A percentile compares a stretch with the other conserved stretches of the same genome.
Evolutionary conservation across 352 stramenopile species (phyloP).

Genomic region (Phytopythium sindhum): DNA sequence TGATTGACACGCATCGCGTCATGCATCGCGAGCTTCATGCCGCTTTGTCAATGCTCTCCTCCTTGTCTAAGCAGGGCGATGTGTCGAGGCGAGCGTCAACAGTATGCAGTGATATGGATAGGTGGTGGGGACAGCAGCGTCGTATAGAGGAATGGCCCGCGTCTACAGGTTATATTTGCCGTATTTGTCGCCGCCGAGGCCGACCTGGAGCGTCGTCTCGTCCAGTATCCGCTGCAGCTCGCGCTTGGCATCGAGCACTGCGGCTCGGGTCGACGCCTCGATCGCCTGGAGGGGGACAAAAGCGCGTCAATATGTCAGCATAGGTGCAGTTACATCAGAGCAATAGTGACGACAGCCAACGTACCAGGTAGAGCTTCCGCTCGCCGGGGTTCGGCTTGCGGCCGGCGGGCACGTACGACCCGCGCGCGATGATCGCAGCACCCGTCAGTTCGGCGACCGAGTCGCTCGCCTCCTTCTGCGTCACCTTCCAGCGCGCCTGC

Average conservation of each 20-base stretch:
- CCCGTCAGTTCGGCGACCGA: constrained; percentile 87
- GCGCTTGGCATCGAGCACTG: constrained; percentile 71
- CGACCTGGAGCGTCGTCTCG: constrained; percentile 87
- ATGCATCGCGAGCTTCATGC: no score
- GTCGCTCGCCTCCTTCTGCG: constrained; percentile 85
- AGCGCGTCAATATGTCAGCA: neutral
- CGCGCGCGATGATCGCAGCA: constrained; percentile 83
- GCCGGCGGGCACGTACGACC: constrained; percentile 84
- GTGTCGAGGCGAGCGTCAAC: no score
- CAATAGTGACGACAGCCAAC: constrained; percentile 12
- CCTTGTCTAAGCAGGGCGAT: no score
- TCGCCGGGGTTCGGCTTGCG: constrained; percentile 83
- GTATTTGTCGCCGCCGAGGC: constrained; percentile 81
- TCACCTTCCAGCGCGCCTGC: constrained; percentile 86
- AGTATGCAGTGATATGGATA: no score
- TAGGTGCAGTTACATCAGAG: neutral
- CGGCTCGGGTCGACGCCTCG: constrained; percentile 63
- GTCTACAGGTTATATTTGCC: constrained; percentile 86
- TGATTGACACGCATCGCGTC: no score
- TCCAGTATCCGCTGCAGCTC: constrained; percentile 88
- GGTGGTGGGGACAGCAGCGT: neutral
- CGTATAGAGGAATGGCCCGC: neutral
- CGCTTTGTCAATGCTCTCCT: no score
- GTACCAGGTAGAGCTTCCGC: constrained; percentile 87
- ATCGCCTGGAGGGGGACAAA: constrained; percentile 44